Evolutionary conservation across 768 basidiomycete genomes (phyloP).

Genomic region (Myochromella boudieri): DNA sequence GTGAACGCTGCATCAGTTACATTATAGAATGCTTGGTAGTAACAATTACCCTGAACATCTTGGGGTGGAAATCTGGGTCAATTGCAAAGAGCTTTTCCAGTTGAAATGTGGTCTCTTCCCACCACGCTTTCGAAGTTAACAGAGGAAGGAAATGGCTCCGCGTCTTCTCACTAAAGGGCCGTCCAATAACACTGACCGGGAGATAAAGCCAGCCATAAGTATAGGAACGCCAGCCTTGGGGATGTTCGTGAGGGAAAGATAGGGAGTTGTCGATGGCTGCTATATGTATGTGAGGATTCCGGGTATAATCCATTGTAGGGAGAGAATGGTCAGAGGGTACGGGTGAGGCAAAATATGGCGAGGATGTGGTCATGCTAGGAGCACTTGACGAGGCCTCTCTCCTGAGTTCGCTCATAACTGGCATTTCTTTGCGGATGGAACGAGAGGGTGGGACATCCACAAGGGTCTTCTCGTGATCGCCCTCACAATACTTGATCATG

Average conservation of each 20-base stretch:
- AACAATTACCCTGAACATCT: slow-evolving; percentile 75
- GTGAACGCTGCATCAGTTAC: slow-evolving; percentile 9
- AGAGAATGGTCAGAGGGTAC: slow-evolving; percentile 34
- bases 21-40: neutral
- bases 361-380: slow-evolving; percentile 35
- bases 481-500: slow-evolving; percentile 91
- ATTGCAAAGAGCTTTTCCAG: slow-evolving; percentile 75
- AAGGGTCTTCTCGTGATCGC: slow-evolving; percentile 71
- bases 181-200: slow-evolving; percentile 81
- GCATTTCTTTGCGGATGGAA: slow-evolving; percentile 65
- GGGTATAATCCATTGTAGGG: slow-evolving; percentile 46
- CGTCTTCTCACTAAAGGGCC: slow-evolving; percentile 83
- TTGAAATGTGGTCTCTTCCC: slow-evolving; percentile 83
- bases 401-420: slow-evolving; percentile 70
- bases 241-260: slow-evolving; percentile 90
- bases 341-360: slow-evolving; percentile 37
- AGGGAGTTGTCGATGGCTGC: slow-evolving; percentile 94
- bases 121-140: slow-evolving; percentile 84
- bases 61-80: slow-evolving; percentile 86
- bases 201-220: slow-evolving; percentile 90
- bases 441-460: slow-evolving; percentile 80
- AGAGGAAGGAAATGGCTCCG: slow-evolving; percentile 80
- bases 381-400: slow-evolving; percentile 36
- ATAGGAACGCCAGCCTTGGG: slow-evolving; percentile 73
- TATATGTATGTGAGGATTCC: slow-evolving; percentile 82